Conservation (phyloP, 2,329 filamentous ascomycete species). For the Aschersonia sp. region DNA sequence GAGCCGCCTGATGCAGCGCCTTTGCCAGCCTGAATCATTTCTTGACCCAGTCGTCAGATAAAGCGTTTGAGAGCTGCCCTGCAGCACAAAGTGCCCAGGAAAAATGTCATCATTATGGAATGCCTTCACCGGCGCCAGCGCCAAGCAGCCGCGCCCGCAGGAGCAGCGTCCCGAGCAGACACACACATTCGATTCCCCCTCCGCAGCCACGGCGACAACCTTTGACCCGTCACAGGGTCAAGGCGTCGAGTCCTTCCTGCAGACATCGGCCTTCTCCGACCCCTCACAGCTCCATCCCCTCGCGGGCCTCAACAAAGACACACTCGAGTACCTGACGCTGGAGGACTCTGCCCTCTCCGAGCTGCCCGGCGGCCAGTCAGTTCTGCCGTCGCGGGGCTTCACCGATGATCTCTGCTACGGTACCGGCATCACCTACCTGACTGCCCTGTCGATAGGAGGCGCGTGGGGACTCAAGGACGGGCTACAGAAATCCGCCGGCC, state of each 20-base stretch:
- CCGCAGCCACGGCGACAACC: slow-evolving; percentile 33
- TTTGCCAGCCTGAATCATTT: neutral
- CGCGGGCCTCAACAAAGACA: slow-evolving; percentile 81
- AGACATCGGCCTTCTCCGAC: slow-evolving; percentile 63
- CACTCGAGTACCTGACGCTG: slow-evolving; percentile 85
- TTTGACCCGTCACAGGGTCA: slow-evolving; percentile 62
- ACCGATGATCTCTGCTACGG: slow-evolving; percentile 98
- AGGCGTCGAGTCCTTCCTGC: slow-evolving; percentile 79
- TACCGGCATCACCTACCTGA: slow-evolving; percentile 83
- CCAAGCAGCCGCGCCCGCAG: slow-evolving; percentile 30
- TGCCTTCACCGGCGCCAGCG: slow-evolving; percentile 45
- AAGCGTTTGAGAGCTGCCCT: neutral
- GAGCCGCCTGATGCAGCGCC: too few relatives aligned
- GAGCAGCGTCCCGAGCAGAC: slow-evolving; percentile 20
- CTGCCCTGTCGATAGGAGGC: slow-evolving; percentile 74
- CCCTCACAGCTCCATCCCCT: slow-evolving; percentile 83
- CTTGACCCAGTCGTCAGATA: neutral
- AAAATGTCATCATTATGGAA: slow-evolving; percentile 46
- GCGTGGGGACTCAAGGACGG: slow-evolving; percentile 89
- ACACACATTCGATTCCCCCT: slow-evolving; percentile 21
- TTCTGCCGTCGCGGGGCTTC: slow-evolving; percentile 89
- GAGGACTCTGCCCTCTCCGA: slow-evolving; percentile 84
- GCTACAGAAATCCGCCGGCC: slow-evolving; percentile 57
- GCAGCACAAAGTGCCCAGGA: slow-evolving; percentile 1
- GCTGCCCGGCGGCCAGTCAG: slow-evolving; percentile 71